Percentiles rank a stretch among this genome's conserved stretches.
phyloP scores from a whole-genome alignment of 2,329 filamentous ascomycete genomes.

The Coniochaeta hoffmannii region DNA sequence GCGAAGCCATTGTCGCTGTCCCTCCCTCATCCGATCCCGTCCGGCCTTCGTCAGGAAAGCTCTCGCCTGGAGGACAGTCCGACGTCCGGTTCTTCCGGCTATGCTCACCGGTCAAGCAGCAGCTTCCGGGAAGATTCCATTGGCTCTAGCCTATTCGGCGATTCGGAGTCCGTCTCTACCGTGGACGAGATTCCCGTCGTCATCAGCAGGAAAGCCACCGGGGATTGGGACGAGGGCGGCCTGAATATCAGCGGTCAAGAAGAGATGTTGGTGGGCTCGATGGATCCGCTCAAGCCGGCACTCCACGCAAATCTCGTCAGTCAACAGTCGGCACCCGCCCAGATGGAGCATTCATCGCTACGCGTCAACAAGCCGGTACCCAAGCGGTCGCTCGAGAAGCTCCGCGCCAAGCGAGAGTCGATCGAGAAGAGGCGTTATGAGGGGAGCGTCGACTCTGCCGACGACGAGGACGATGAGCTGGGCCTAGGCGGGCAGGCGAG shows the following conservation, averaged over 20 bases:
- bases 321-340: constrained; percentile 57
- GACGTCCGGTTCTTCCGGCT: constrained; percentile 68
- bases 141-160: constrained; percentile 79
- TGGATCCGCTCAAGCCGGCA: constrained; percentile 32
- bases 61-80: constrained; percentile 70
- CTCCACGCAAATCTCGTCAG: constrained; percentile 42
- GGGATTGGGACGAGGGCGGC: constrained; percentile 73
- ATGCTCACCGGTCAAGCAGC: constrained; percentile 61
- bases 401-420: constrained; percentile 66
- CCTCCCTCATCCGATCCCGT: constrained; percentile 51
- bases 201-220: constrained; percentile 63
- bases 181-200: constrained; percentile 69
- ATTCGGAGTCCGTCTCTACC: constrained; percentile 68
- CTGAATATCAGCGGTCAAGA: constrained; percentile 67
- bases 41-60: constrained; percentile 58
- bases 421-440: constrained; percentile 67
- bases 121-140: constrained; percentile 84
- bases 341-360: constrained; percentile 43
- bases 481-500: constrained; percentile 38
- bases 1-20: constrained; percentile 26
- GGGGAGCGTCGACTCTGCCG: constrained; percentile 73
- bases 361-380: constrained; percentile 36
- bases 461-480: constrained; percentile 91
- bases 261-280: constrained; percentile 28
- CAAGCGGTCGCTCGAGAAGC: constrained; percentile 64